Evolutionary conservation across 352 stramenopile genomes (phyloP), one percentile per base, ranked within the genome.

Genomic region (Phytophthora tubulina): DNA sequence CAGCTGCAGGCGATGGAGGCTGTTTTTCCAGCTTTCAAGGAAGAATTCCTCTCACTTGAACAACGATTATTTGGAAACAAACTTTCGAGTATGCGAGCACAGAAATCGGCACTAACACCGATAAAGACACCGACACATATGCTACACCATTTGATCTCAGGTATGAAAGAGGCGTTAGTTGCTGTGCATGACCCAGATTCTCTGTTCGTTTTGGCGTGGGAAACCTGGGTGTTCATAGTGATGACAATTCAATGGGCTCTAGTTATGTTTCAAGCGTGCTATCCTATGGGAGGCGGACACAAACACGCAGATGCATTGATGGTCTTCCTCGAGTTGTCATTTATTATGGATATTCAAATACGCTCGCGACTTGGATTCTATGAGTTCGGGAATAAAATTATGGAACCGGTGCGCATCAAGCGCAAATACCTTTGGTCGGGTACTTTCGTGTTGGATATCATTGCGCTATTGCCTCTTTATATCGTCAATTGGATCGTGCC

Each of bases 311-410:
- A 89, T 15, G 54, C 33, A 0, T 21, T 88, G 3, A 61, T 83
- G 21, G 41, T 78, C 2, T 45, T 89, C 15, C 41, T 91, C 14
- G 85, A 93, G 52, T 0, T 80, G 0, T 58, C 53, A 1, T 92
- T 92, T 46, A 35, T 87, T 0, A 1, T 89, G 3, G 85, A 92
- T 44, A 81, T 92, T 3, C 83, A 77, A 13, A 49, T 94, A 8
- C 79, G 86, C 0, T 86, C 63, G 1, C 82, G 74, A 6, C 67
- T 91, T 14, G 85, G 84, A 3, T 92, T 80, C 53, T 87, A 86
- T 53, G 77, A 89, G 45, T 91, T 86, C 39, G 86, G 84, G 3
- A 91, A 91, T 72, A 92, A 92, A 62, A 75, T 94, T 2, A 91
- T 90, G 79, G 64, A 81, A 10, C 32, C 60, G 0, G 33, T 51